Evolutionary conservation across 2,329 filamentous ascomycete genomes (phyloP), one percentile per base, ranked within the genome.

Genomic region (Lomentospora prolificans): DNA sequence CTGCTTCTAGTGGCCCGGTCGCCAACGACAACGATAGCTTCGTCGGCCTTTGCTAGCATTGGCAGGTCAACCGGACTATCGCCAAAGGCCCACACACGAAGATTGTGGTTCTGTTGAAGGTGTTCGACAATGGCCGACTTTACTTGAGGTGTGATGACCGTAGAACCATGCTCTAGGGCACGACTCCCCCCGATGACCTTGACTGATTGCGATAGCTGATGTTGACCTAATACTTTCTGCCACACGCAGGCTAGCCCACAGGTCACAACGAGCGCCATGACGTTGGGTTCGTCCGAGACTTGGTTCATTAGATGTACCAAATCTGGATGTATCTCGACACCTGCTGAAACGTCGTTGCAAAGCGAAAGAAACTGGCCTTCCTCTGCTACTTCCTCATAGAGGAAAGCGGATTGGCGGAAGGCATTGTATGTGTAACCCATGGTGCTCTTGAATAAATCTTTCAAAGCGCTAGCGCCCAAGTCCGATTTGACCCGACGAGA

Each of bases 1-100:
- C 69, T 73, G 63, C 78, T 84, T 53, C 79, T 71, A 0, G 51
- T 64, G 0, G 59, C 4, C 59, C 75, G 64, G 0, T 76, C 65
- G 1, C 79, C 78, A 2, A 81, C 78, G 0, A 86, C 73, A 3
- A 86, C 70, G 36, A 83, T 63, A 0, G 80, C 76, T 56, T 75
- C 57, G 59, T 85, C 65, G 0, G 82, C 82, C 31, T 66, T 60
- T 2, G 58, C 59, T 10, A 86, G 60, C 82, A 86, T 86, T 0
- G 68, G 64, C 17, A 86, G 39, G 60, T 86, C 83, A 5, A 84
- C 58, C 0, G 71, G 70, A 59, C 81, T 81, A 60, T 85, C 81
- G n/a, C 82, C 81, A 60, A 86, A 81, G 0, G 79, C 82, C 64
- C 69, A 75, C 17, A 84, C 75, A 73, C 48, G 80, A 71, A 72